Base-by-base conservation (phyloP, 805 yeast species). In the Cyberlindnera mississippiensis region DNA sequence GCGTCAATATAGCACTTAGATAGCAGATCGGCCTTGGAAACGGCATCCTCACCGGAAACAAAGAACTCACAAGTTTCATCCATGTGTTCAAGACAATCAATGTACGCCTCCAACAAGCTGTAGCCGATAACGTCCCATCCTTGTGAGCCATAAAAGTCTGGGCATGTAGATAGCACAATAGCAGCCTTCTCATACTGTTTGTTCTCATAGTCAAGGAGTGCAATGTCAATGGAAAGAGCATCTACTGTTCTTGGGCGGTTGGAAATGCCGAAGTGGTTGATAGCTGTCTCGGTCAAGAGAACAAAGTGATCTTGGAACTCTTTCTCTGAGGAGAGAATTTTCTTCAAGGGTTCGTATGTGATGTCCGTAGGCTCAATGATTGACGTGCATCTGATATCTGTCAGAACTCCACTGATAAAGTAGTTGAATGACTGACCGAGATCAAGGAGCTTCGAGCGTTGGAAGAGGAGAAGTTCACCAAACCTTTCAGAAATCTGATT, bases 41-140 rank as follows among this genome's bases (percentile, higher is more conserved):
- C 28, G 1, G 40, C 13, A 6, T 14, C 10, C 3, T 41, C 48
- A 5, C 32, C 39, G 8, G 37, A 12, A 1, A 14, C 26, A 22
- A 57, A 56, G 16, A 50, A 45, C 4, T 54, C 55, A 28, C 62
- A 55, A 6, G 49, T 41, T 2, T 62, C 54, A 11, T 50, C 55
- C 35, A 61, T 49, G 20, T 73, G 64, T 46, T 76, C 76, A 28
- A 89, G 67, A 52, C 96, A 87, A 30, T 78, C 78, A 22, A 85
- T 71, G 55, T 82, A 88, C 1, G 81, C 67, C 50, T 77, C 78
- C 29, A 87, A 67, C 14, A 91, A 62, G n/a, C 73, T 63, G 6
- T 78, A 71, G 1, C 95, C 85, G 55, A 88, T 76, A 34, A 66
- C 61, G 38, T 75, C 75, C 97, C 97, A 90, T 2, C 89, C 87